phyloP scores from a whole-genome alignment of 495 filamentous ascomycete species.

The Bathelium albidoporum region DNA sequence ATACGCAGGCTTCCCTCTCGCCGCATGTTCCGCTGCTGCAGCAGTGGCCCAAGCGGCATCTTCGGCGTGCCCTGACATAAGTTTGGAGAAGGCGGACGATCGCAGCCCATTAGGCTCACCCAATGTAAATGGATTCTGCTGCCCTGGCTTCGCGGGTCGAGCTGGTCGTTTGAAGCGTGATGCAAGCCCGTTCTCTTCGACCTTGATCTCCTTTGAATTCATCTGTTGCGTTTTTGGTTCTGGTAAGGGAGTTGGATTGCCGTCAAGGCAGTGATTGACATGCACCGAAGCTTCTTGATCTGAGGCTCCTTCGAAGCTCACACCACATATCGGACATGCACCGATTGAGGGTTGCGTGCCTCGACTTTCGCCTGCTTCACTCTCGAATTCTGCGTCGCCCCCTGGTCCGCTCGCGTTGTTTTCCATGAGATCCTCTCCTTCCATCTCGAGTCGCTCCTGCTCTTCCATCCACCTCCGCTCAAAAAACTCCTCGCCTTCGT shows the following conservation, averaged over 20 bases:
- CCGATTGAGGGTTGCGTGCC: neutral
- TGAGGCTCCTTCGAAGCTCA: constrained; percentile 46
- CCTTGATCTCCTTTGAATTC: constrained; percentile 5
- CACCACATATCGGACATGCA: constrained; percentile 73
- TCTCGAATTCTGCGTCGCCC: constrained; percentile 23
- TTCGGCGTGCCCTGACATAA: constrained; percentile 87
- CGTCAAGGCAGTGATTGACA: constrained; percentile 90
- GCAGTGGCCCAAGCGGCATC: constrained; percentile 82
- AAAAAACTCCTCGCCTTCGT: constrained; percentile 51
- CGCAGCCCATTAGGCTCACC: constrained; percentile 28
- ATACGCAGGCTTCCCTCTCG: constrained; percentile 81
- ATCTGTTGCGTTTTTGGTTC: neutral
- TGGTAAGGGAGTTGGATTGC: constrained; percentile 49
- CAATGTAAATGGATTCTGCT: constrained; percentile 60
- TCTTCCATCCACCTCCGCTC: constrained; percentile 54
- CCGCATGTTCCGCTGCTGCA: constrained; percentile 63
- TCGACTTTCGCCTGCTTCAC: constrained; percentile 14
- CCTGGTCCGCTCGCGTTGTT: constrained; percentile 25
- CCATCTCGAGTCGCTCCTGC: constrained; percentile 47
- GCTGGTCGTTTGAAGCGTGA: constrained; percentile 56
- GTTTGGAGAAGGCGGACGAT: constrained; percentile 70
- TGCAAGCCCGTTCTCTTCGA: constrained; percentile 30
- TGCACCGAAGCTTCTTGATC: constrained; percentile 53
- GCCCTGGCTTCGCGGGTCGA: constrained; percentile 58
- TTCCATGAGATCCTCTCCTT: constrained; percentile 36